These are phyloP conservation scores for Galerina sulciceps DNA, from an alignment of 768 basidiomycete genomes.

Conservation along the genomic window DNA sequence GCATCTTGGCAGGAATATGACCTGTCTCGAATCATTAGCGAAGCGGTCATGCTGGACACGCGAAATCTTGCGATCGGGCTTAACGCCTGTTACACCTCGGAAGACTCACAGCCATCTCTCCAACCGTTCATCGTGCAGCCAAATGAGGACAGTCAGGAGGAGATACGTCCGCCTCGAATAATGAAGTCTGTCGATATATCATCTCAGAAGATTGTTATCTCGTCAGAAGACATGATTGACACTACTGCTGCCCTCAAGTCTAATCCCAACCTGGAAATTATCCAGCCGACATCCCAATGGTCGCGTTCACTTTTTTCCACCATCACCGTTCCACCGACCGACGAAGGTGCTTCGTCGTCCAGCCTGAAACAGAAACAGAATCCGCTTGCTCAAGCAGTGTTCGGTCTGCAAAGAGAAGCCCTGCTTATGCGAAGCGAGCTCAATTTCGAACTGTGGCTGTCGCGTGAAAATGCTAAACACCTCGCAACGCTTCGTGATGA, in stretches of 20 bases:
- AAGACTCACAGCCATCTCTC: constrained; percentile 1
- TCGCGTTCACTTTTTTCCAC: constrained; percentile 46
- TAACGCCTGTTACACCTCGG: constrained; percentile 33
- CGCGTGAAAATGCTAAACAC: constrained; percentile 80
- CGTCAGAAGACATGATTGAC: constrained; percentile 76
- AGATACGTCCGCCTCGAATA: constrained; percentile 22
- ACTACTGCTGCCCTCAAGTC: constrained; percentile 77
- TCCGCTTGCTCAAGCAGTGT: constrained; percentile 66
- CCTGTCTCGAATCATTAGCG: constrained; percentile 64
- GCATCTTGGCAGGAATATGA: constrained; percentile 73
- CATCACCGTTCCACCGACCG: constrained; percentile 13
- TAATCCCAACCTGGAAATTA: constrained; percentile 64
- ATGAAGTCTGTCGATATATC: constrained; percentile 40
- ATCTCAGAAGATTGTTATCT: constrained; percentile 47
- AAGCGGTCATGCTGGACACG: constrained; percentile 71
- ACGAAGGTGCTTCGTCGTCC: constrained; percentile 11
- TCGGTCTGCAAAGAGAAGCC: constrained; percentile 75
- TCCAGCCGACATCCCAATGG: constrained; percentile 58
- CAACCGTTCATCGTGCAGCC: not conserved
- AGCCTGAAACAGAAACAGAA: constrained; percentile 26
- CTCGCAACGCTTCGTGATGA: constrained; percentile 82
- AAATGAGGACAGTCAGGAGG: not conserved
- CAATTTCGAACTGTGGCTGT: constrained; percentile 85
- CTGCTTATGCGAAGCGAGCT: constrained; percentile 78
- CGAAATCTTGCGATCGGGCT: constrained; percentile 57